These are phyloP conservation scores for Aureobasidium sp. DNA, from an alignment of 2,329 filamentous ascomycete species.

Conservation along the genomic window DNA sequence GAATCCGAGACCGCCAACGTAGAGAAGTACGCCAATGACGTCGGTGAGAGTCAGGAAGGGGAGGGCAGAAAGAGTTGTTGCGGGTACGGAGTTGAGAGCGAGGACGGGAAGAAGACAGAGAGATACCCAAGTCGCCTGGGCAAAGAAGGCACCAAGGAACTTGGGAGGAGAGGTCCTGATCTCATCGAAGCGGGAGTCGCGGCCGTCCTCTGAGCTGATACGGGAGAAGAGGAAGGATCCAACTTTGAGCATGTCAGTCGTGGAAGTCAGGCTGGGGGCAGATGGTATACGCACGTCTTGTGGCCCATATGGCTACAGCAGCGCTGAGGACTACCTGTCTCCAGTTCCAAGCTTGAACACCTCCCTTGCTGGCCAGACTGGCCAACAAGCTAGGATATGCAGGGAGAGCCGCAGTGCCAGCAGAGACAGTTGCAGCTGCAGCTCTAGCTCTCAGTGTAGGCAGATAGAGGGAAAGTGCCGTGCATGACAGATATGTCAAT, in stretches of 20 bases:
- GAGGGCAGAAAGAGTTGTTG: constrained; percentile 44
- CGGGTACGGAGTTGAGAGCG: constrained; percentile 56
- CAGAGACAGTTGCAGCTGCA: constrained; percentile 36
- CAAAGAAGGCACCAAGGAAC: constrained; percentile 50
- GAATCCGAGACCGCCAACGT: constrained; percentile 51
- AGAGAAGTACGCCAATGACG: constrained; percentile 52
- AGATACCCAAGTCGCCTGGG: constrained; percentile 62
- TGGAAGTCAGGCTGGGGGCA: too few relatives aligned
- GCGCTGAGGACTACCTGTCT: constrained; percentile 50
- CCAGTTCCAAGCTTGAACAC: constrained; percentile 51
- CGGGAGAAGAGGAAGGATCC: constrained; percentile 59
- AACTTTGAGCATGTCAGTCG: constrained; percentile 36
- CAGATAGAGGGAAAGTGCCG: constrained; percentile 54
- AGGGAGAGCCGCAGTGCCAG: constrained; percentile 32
- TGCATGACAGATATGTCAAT: constrained; percentile 59
- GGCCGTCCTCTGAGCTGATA: constrained; percentile 49
- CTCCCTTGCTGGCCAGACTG: constrained; percentile 38
- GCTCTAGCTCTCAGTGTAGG: constrained; percentile 51
- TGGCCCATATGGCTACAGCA: constrained; percentile 56
- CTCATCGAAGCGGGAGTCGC: constrained; percentile 52
- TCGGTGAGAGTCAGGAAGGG: constrained; percentile 47
- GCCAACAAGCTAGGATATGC: constrained; percentile 43
- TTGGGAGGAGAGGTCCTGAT: constrained; percentile 48
- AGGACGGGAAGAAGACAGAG: constrained; percentile 61
- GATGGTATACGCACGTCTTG: constrained; percentile 40